A percentile compares a stretch with the other conserved stretches of the same genome.
These are phyloP conservation scores for Dunaliella sp. DNA, from an alignment of 139 green algal species.

Conservation along the genomic window DNA sequence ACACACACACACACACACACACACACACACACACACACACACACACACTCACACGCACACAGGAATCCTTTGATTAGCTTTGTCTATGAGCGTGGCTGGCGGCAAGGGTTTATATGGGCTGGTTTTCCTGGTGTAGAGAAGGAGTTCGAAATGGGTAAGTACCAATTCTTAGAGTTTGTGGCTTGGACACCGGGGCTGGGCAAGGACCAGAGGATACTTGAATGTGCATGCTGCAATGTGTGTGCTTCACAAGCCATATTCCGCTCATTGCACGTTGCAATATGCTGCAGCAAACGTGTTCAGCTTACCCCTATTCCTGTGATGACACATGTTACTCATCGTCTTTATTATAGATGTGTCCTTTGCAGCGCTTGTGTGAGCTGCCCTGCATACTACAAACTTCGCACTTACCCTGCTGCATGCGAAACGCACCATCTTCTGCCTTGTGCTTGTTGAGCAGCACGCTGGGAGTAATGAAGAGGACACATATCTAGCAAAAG, in stretches of 20 bases:
- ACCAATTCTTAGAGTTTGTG: too few species aligned
- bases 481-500: too few species aligned
- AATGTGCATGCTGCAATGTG: neutral
- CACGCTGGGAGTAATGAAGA: too few species aligned
- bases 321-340: too few species aligned
- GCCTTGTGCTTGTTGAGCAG: too few species aligned
- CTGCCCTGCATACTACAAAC: neutral
- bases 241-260: too few species aligned
- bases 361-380: neutral
- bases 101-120: conserved; percentile 83
- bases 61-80: conserved; percentile 79
- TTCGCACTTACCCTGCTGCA: too few species aligned
- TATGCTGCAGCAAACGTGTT: neutral
- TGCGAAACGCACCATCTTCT: too few species aligned
- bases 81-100: conserved; percentile 94
- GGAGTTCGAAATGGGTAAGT: conserved; percentile 59
- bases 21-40: neutral
- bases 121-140: conserved; percentile 80
- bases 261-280: neutral
- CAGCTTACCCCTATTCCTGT: neutral
- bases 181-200: too few species aligned
- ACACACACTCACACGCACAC: neutral
- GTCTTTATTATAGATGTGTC: too few species aligned
- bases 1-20: neutral
- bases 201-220: neutral